A percentile compares a stretch with the other conserved stretches of the same genome.
phyloP scores from a whole-genome alignment of 305 asterid genomes.

The Fraxinus baroniana region DNA sequence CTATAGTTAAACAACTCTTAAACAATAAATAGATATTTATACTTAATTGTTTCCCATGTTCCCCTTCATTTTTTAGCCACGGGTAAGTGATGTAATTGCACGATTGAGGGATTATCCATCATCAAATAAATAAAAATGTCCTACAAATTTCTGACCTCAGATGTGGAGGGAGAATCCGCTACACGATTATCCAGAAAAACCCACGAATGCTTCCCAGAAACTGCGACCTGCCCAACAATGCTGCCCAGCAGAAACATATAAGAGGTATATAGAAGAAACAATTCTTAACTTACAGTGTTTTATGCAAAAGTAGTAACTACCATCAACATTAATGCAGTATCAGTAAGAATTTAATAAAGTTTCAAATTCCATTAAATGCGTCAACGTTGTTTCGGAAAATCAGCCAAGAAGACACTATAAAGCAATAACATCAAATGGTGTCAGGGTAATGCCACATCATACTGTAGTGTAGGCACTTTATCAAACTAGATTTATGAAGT shows the following conservation, averaged over 20 bases:
- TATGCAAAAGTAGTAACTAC: not conserved
- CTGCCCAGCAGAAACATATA: slow-evolving; percentile 40
- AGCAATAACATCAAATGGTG: slow-evolving; percentile 3
- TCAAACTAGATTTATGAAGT: not conserved
- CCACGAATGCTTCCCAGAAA: slow-evolving; percentile 93
- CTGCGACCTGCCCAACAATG: slow-evolving; percentile 85
- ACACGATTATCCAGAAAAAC: slow-evolving; percentile 53
- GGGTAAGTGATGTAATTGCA: not conserved
- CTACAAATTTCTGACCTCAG: slow-evolving; percentile 50
- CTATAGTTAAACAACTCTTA: not conserved
- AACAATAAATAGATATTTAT: not conserved
- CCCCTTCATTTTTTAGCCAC: slow-evolving; percentile 15
- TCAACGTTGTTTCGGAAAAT: not conserved
- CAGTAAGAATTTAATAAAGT: slow-evolving; percentile 18
- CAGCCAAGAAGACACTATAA: slow-evolving; percentile 20
- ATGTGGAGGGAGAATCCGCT: slow-evolving; percentile 43
- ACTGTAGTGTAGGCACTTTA: not conserved
- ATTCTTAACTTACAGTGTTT: slow-evolving; percentile 10
- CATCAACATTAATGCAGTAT: slow-evolving; percentile 12
- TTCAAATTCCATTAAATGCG: not conserved
- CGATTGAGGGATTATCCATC: slow-evolving; percentile 10
- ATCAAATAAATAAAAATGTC: not conserved
- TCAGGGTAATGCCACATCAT: not conserved
- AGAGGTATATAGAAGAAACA: not conserved
- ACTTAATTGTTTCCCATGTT: not conserved